Evolutionary conservation across 495 filamentous ascomycete genomes (phyloP).

Genomic region (Penicillium roqueforti): DNA sequence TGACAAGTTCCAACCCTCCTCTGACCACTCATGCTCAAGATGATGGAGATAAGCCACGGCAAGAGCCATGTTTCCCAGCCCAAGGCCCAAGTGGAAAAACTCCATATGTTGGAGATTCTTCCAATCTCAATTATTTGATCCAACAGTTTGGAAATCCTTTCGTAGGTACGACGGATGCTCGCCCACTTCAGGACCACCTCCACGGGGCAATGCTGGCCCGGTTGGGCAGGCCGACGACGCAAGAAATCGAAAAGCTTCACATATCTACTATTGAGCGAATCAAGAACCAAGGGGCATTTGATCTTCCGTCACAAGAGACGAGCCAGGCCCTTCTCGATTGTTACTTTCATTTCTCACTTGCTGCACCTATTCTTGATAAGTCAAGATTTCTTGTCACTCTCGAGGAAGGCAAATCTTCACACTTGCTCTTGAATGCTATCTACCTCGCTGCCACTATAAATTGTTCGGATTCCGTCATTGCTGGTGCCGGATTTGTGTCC

Average conservation of each 20-base stretch:
- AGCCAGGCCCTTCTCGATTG: constrained; percentile 7
- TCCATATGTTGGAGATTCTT: constrained; percentile 15
- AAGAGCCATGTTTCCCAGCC: constrained; percentile 11
- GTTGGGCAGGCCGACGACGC: constrained; percentile 1
- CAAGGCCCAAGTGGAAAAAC: constrained; percentile 8
- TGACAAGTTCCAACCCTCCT: background rate
- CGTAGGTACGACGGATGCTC: constrained; percentile 5
- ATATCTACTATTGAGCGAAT: background rate
- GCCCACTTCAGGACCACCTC: constrained; percentile 12
- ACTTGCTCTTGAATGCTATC: constrained; percentile 15
- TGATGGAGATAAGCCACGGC: background rate
- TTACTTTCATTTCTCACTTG: constrained; percentile 13
- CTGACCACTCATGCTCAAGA: background rate
- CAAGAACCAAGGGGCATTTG: constrained; percentile 10
- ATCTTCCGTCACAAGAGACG: constrained; percentile 10
- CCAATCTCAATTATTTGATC: constrained; percentile 16
- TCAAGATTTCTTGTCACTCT: constrained; percentile 2
- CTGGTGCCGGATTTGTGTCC: constrained; percentile 19
- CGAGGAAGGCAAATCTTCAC: constrained; percentile 4
- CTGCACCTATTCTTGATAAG: constrained; percentile 14
- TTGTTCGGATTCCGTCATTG: constrained; percentile 14
- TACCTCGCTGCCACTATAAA: constrained; percentile 15
- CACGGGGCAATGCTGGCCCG: constrained; percentile 11
- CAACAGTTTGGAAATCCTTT: constrained; percentile 18
- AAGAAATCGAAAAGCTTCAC: constrained; percentile 4